These are phyloP conservation scores for Lasiosphaeria hispida DNA, from an alignment of 495 filamentous ascomycete genomes.

Conservation along the genomic window DNA sequence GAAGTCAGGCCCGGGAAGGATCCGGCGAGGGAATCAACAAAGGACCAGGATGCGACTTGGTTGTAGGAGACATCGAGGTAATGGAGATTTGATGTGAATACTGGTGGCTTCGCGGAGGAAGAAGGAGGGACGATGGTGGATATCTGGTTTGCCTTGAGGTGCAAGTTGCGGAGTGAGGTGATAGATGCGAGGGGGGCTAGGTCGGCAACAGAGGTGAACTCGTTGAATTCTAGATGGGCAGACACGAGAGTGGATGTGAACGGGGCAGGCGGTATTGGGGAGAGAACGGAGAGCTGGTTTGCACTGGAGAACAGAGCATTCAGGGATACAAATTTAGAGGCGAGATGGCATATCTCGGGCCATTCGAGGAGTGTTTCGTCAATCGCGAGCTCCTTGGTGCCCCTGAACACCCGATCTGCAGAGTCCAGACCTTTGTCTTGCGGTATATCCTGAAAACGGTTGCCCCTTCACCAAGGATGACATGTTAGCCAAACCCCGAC, in stretches of 20 bases:
- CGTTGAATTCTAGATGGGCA: constrained; percentile 74
- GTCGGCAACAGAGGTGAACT: constrained; percentile 58
- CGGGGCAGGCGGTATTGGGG: constrained; percentile 47
- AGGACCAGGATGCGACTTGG: constrained; percentile 63
- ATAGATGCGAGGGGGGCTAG: constrained; percentile 57
- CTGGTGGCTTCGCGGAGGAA: constrained; percentile 16
- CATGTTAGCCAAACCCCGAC: constrained; percentile 53
- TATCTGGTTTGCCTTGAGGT: constrained; percentile 58
- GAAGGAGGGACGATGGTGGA: constrained; percentile 24
- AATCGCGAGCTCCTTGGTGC: constrained; percentile 67
- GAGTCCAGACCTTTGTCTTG: constrained; percentile 35
- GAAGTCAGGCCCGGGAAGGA: constrained; percentile 68
- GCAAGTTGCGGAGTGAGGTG: constrained; percentile 58
- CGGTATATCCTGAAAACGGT: constrained; percentile 60
- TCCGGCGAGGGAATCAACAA: constrained; percentile 61
- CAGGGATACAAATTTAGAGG: constrained; percentile 58
- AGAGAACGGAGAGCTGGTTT: constrained; percentile 46
- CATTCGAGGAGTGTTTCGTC: constrained; percentile 70
- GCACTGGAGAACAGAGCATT: constrained; percentile 51
- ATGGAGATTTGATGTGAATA: constrained; percentile 42
- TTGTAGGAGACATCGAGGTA: constrained; percentile 84
- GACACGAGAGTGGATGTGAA: constrained; percentile 47
- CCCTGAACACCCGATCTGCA: constrained; percentile 43
- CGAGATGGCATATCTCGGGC: constrained; percentile 59
- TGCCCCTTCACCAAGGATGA: constrained; percentile 55